A percentile compares a stretch with the other conserved stretches of the same genome.
Conservation (phyloP, 768 basidiomycete species). For the Clathrus columnatus region DNA sequence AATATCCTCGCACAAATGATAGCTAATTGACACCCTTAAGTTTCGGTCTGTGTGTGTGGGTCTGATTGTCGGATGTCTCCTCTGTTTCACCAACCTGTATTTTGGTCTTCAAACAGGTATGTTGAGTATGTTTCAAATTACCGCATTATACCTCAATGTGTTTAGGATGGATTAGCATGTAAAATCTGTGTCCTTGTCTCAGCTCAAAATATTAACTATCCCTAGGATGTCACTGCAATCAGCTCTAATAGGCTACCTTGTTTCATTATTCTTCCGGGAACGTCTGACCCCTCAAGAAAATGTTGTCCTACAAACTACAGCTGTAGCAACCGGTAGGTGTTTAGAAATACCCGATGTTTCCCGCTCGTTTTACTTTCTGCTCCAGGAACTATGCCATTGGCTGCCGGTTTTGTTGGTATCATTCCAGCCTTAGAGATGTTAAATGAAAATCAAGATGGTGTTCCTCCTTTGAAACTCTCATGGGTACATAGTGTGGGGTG, state of each 20-base stretch:
- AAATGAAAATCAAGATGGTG: constrained; percentile 65
- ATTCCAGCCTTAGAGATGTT: constrained; percentile 82
- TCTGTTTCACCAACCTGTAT: constrained; percentile 90
- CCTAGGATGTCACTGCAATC: constrained; percentile 92
- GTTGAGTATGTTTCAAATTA: background rate
- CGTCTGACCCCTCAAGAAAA: constrained; percentile 88
- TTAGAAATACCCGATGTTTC: constrained; percentile 29
- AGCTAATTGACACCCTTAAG: constrained; percentile 16
- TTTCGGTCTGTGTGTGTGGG: constrained; percentile 63
- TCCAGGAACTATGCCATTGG: constrained; percentile 58
- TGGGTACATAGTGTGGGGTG: constrained; percentile 71
- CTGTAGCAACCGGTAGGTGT: constrained; percentile 78
- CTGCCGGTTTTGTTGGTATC: constrained; percentile 87
- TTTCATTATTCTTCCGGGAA: constrained; percentile 64
- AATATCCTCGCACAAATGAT: background rate
- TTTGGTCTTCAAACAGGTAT: constrained; percentile 70
- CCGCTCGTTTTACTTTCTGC: background rate
- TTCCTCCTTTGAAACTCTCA: constrained; percentile 62
- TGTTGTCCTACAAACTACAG: constrained; percentile 90
- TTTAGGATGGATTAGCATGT: constrained; percentile 77
- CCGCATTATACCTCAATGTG: background rate
- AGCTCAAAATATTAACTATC: background rate
- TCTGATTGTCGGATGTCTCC: constrained; percentile 72
- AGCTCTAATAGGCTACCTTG: constrained; percentile 81
- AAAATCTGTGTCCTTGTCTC: constrained; percentile 18